Base-by-base conservation (phyloP, 257 asterid genomes). In the Solanum piurae region DNA sequence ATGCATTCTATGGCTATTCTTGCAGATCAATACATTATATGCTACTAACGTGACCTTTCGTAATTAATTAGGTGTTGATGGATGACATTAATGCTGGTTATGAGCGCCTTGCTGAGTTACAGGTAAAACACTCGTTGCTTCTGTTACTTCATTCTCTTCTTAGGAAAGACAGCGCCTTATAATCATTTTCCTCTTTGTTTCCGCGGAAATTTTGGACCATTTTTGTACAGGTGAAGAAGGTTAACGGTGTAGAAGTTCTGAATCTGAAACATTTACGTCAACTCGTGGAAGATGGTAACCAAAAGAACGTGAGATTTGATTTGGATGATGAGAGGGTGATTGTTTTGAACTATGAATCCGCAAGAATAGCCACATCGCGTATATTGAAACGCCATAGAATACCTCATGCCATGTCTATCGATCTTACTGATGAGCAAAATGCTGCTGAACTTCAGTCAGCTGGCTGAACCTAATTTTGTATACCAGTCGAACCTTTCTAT, bases 51-150 rank as follows among this genome's bases (percentile, higher is more conserved):
- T 46, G 37, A 13, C 27, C 40, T 16, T 80, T 29, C 8, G 68
- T 55, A 18, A 80, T 18, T 27, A 27, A 80, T 44, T 91, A 97
- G 99, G 97, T 97, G 49, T 89, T 97, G 79, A 92, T 94, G 93
- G 99, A 97, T 90, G 99, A 97, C 86, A 94, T 95, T 89, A 97
- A 95, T 82, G 92, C 98, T 7, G 99, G 99, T 46, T 97, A 97
- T 62, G 99, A 97, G 94, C 98, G 98, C 46, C 96, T 97, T 87
- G 93, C 98, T 87, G 99, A 97, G 87, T 92, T 95, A 77, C 99
- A 95, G 98, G 99, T 96, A 93, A 72, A 16, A 13, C 29, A 21
- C 37, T 84, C 71, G 34, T 66, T 83, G 83, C 80, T 34, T 42
- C 52, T 29, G 5, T 52, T 5, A 23, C 64, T 74, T 33, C 82